Conservation (phyloP, 306 rosid species). For the Cicer judaicum region DNA sequence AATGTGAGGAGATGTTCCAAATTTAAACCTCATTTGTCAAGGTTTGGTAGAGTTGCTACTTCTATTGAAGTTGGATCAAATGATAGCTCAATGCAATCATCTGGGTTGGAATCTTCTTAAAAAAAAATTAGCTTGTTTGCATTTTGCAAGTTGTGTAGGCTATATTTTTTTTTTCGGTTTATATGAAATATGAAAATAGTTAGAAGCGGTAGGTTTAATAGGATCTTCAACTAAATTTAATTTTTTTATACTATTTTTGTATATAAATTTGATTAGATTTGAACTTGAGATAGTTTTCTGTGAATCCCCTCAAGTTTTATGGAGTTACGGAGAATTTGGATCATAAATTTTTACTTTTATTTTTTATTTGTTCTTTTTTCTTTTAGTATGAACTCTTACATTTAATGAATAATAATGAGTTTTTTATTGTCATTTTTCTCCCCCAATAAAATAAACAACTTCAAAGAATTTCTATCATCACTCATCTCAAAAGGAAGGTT, state of each 20-base stretch:
- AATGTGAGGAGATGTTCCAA: slow-evolving; percentile 7
- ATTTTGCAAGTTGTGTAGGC: not conserved
- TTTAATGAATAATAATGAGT: no score
- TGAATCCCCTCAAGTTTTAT: not conserved
- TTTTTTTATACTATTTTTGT: not conserved
- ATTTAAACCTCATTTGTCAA: slow-evolving; percentile 44
- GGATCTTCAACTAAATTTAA: not conserved
- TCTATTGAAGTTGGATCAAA: slow-evolving; percentile 36
- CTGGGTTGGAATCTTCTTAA: slow-evolving; percentile 21
- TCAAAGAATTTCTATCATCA: no score
- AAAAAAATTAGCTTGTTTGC: not conserved
- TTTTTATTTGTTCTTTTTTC: not conserved
- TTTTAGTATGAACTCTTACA: no score
- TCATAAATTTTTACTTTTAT: not conserved
- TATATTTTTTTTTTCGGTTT: not conserved
- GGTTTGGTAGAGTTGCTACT: slow-evolving; percentile 30
- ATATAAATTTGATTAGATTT: not conserved
- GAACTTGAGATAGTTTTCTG: not conserved
- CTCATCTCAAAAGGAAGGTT: no score
- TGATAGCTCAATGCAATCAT: slow-evolving; percentile 4
- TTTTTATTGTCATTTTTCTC: no score
- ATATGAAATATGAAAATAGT: not conserved
- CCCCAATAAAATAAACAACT: no score
- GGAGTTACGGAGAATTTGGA: not conserved
- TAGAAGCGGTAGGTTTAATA: slow-evolving; percentile 6